Evolutionary conservation across 225 moss, liverwort and hornwort species (phyloP).

Genomic region (Antitrichia curtipendula): DNA sequence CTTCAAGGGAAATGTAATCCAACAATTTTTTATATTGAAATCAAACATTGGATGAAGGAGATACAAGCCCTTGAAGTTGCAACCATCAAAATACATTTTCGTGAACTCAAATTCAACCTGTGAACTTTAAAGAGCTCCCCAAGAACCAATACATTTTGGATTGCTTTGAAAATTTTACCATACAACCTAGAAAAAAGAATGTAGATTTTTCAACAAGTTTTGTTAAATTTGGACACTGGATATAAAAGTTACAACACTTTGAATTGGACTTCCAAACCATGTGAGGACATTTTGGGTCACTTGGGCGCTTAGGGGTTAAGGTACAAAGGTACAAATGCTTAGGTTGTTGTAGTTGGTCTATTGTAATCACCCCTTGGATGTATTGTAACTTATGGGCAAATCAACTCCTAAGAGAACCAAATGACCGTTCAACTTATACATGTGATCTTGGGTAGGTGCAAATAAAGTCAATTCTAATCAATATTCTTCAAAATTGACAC

Average conservation of each 20-base stretch:
- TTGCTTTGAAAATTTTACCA: not conserved
- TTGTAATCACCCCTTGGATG: not conserved
- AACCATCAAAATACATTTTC: not conserved
- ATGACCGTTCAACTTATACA: too few relatives aligned
- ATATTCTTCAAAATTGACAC: too few relatives aligned
- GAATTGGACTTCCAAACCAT: not conserved
- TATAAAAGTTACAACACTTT: too few relatives aligned
- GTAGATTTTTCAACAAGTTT: not conserved
- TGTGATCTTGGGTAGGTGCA: too few relatives aligned
- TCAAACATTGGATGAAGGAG: not conserved
- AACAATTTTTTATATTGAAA: not conserved
- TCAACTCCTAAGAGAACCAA: too few relatives aligned
- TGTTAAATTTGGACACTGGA: too few relatives aligned
- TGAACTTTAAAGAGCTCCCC: not conserved
- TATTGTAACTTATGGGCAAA: too few relatives aligned
- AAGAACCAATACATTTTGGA: fast-evolving
- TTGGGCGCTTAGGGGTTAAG: fast-evolving
- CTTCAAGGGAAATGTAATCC: not conserved
- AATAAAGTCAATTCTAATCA: too few relatives aligned
- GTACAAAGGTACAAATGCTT: not conserved
- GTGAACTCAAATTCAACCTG: not conserved
- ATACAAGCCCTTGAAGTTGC: not conserved
- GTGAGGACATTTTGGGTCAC: too few relatives aligned
- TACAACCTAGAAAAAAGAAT: fast-evolving
- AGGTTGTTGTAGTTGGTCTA: not conserved